Evolutionary conservation across 2,329 filamentous ascomycete species (phyloP), one percentile per base, ranked within the genome.

Genomic region (Mycosphaerella sp.): DNA sequence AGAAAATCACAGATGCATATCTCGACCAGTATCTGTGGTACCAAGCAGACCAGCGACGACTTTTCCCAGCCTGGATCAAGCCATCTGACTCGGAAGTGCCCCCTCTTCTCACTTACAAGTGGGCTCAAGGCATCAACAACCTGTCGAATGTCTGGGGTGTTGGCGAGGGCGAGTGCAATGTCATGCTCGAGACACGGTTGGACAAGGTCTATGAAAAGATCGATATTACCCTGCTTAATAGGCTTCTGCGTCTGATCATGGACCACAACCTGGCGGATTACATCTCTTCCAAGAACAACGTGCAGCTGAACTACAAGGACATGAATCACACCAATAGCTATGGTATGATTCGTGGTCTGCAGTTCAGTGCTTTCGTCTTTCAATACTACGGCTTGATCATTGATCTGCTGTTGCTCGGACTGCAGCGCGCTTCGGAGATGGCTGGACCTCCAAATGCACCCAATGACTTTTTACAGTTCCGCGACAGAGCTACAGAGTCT

Each of bases 201-300:
- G 96, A 93, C n/a, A 98, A 98, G 74, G 91, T 98, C 44, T 98
- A 98, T 62, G 93, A 98, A 75, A 98, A 98, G 80, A 95, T 98
- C 58, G 93, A 98, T 75, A 76, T 98, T 58, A 98, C 93, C 0
- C 78, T 98, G 54, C 81, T 98, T 63, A 98, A 98, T 74, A 88
- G 92, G 55, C 79, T 98, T 32, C 78, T 98, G 47, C 83, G 93
- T 45, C 75, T 98, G 62, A 96, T 98, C 70, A 98, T 98, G 95
- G 95, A 98, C 66, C 93, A 98, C 78, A 98, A 98, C 70, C 74
- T 98, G 74, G 93, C 93, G 4, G 95, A 98, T 71, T 98, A 98
- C 74, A 98, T 98, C 67, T 96, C 92, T 1, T 90, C 92, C 38
- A 98, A 98, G 81, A 98, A 98, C 78, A 98, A 98, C 68, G 93